Evolutionary conservation across 2,329 filamentous ascomycete genomes (phyloP).

Genomic region (Aschersonia sp.): DNA sequence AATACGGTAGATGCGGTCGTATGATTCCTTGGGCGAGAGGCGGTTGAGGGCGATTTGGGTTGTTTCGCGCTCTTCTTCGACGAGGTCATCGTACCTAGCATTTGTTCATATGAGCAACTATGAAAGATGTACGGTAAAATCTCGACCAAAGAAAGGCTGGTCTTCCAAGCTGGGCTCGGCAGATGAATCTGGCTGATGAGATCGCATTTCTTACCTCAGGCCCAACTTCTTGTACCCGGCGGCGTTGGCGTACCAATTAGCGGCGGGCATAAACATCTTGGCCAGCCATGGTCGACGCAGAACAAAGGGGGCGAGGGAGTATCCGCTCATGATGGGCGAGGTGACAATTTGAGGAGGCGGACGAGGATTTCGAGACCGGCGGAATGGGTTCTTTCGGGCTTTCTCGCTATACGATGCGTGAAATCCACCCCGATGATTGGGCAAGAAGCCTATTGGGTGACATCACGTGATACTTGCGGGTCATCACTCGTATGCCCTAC

Average conservation of each 20-base stretch:
- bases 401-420: slow-evolving; percentile 14
- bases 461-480: slow-evolving; percentile 15
- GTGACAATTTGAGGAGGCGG: too few relatives aligned
- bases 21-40: slow-evolving; percentile 76
- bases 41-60: slow-evolving; percentile 84
- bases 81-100: slow-evolving; percentile 82
- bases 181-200: slow-evolving; percentile 7
- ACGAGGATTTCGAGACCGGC: too few relatives aligned
- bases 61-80: slow-evolving; percentile 79
- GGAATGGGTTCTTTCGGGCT: slow-evolving; percentile 2
- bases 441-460: slow-evolving; percentile 11
- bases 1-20: slow-evolving; percentile 95
- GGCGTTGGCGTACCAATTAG: slow-evolving; percentile 80
- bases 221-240: slow-evolving; percentile 89
- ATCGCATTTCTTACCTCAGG: slow-evolving; percentile 47
- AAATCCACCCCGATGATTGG: slow-evolving; percentile 19
- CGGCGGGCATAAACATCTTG: slow-evolving; percentile 61
- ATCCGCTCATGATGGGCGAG: slow-evolving; percentile 43
- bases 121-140: not conserved
- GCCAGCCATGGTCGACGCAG: slow-evolving; percentile 75
- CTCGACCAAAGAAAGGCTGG: not conserved
- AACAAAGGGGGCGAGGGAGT: slow-evolving; percentile 61
- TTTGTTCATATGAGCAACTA: not conserved
- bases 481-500: too few relatives aligned
- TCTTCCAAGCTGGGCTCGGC: not conserved